Percentiles rank a stretch among this genome's conserved stretches.
Conservation (phyloP, 305 asterid species). For the Fraxinus paxiana region DNA sequence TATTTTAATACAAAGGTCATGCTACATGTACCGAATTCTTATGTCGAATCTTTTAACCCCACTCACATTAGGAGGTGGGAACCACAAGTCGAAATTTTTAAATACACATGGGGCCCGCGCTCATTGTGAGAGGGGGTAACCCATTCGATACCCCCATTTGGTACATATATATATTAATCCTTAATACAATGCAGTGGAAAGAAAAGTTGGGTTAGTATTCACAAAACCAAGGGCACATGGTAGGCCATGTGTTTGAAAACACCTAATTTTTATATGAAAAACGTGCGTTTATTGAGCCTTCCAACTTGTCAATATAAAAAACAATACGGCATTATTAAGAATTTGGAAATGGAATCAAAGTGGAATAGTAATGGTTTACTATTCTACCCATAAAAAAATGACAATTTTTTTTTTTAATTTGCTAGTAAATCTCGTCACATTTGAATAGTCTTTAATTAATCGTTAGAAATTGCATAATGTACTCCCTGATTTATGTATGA, state of each 20-base stretch:
- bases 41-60: too few relatives aligned
- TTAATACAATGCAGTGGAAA: neutral
- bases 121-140: too few relatives aligned
- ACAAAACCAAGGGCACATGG: slow-evolving; percentile 25
- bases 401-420: neutral
- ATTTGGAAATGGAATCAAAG: neutral
- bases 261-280: neutral
- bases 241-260: slow-evolving; percentile 1
- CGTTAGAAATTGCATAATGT: neutral
- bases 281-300: slow-evolving; percentile 23
- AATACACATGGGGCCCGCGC: too few relatives aligned
- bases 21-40: too few relatives aligned
- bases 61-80: too few relatives aligned
- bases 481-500: neutral
- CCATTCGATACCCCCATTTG: too few relatives aligned
- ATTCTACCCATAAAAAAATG: neutral
- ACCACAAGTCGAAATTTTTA: too few relatives aligned
- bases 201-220: slow-evolving; percentile 1
- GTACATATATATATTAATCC: too few relatives aligned
- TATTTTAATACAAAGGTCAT: too few relatives aligned
- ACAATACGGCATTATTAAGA: neutral
- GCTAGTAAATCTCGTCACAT: neutral
- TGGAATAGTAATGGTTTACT: neutral
- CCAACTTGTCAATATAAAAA: neutral
- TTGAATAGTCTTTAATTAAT: neutral